Evolutionary conservation across 805 yeast genomes (phyloP), one percentile per base, ranked within the genome.

Genomic region (Barnettozyma vustinii): DNA sequence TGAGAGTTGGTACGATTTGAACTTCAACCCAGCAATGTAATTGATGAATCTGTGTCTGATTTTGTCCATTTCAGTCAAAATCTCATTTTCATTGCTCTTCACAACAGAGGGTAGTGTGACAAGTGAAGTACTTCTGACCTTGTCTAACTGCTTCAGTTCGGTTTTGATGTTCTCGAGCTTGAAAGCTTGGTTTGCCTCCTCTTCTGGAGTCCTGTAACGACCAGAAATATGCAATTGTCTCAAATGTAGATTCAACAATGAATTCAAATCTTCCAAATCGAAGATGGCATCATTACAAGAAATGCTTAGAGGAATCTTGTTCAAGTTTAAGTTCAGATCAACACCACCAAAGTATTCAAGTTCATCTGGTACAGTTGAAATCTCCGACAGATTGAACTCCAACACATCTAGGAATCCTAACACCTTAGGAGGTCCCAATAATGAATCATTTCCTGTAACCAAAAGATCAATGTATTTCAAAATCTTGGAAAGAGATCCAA

Each of bases 371-470:
- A 56, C 15, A 5, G 56, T 54, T 25, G 71, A 66, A 16, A 71
- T 69, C 46, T 70, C 72, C 20, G 75, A 77, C 48, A 75, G 69
- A 45, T 75, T 71, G 55, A 81, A 81, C 57, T 84, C 87, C 45
- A 87, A 66, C 5, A 84, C 70, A 64, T 88, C 96, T 57, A 91
- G 70, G 51, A 85, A 81, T 32, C 82, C 77, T 48, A 89, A 70
- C 1, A 87, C 69, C 52, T 79, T 82, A 0, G 92, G 84, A 0
- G 89, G 75, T 1, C 84, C 86, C 49, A 76, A 67, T 23, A 77
- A 69, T 51, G 71, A 74, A 16, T 76, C 75, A 36, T 71, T 66
- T 10, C 72, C 72, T 52, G 75, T 75, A 39, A 83, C 79, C 19
- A 90, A 67, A 4, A 72, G 57, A 5, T 75, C 70, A 23, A 83